phyloP scores from a whole-genome alignment of 106 monocot species.

The Acorus calamus region DNA sequence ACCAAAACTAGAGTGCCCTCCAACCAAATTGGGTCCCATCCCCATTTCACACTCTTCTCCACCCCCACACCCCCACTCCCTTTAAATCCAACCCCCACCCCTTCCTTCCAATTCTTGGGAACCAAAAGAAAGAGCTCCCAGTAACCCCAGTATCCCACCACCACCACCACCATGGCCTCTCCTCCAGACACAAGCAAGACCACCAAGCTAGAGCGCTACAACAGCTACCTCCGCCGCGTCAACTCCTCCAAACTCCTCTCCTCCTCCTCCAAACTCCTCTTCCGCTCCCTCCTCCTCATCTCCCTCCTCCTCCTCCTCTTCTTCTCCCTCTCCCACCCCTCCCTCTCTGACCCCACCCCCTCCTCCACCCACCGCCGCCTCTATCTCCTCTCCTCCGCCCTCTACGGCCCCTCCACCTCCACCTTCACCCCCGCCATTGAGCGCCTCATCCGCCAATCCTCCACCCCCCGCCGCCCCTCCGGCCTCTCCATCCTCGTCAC shows the following conservation, averaged over 20 bases:
- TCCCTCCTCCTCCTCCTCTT: constrained; percentile 3
- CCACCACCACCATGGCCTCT: neutral
- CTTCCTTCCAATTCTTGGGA: neutral
- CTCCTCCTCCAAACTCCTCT: constrained; percentile 2
- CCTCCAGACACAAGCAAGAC: neutral
- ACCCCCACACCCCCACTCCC: neutral
- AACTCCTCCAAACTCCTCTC: neutral
- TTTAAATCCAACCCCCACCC: neutral
- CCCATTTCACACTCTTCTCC: neutral
- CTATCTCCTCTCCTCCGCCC: neutral
- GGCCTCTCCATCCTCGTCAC: too few species aligned
- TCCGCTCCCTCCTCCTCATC: neutral
- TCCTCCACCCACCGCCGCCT: neutral
- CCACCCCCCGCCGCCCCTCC: too few species aligned
- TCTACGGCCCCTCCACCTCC: too few species aligned
- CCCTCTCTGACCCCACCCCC: neutral
- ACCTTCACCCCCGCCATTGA: too few species aligned
- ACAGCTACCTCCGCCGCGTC: constrained; percentile 4
- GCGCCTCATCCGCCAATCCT: too few species aligned
- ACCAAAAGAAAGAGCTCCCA: neutral
- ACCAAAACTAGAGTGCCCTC: neutral
- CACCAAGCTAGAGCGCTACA: constrained; percentile 1
- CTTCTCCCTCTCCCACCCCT: neutral
- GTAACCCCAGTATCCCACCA: neutral
- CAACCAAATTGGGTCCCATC: constrained; percentile 1